Evolutionary conservation across 192 early-diverging fungal species (phyloP).

Genomic region (Oehlia diaphana): DNA sequence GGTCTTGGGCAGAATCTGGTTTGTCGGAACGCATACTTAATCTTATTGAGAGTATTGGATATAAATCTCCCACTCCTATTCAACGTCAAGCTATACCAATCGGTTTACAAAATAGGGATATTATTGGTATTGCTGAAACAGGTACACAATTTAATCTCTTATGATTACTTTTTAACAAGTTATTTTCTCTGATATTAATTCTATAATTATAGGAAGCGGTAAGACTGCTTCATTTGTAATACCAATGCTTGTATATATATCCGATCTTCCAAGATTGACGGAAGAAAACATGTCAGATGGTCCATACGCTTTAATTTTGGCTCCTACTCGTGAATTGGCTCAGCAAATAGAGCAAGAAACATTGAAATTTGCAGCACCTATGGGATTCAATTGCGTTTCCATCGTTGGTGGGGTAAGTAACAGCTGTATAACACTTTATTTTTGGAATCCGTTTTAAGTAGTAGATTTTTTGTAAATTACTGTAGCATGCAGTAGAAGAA

Average conservation of each 20-base stretch:
- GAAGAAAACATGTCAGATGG: conserved; percentile 81
- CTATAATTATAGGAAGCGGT: conserved; percentile 65
- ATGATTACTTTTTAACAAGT: not conserved
- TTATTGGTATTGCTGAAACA: conserved; percentile 88
- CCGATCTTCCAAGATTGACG: conserved; percentile 71
- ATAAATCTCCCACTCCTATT: conserved; percentile 94
- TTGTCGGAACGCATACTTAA: conserved; percentile 70
- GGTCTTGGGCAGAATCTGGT: conserved; percentile 83
- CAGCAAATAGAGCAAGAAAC: conserved; percentile 96
- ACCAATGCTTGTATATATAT: conserved; percentile 91
- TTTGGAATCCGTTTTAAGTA: not conserved
- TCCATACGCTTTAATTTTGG: conserved; percentile 92
- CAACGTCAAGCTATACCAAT: conserved; percentile 97
- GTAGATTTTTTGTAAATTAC: conserved; percentile 26
- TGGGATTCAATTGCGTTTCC: conserved; percentile 84
- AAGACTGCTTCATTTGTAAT: conserved; percentile 97
- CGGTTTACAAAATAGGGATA: conserved; percentile 85
- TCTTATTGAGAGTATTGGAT: conserved; percentile 83
- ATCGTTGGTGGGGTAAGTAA: conserved; percentile 71
- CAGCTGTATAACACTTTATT: not conserved
- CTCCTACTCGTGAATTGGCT: conserved; percentile 96
- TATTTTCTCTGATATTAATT: not conserved
- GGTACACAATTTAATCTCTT: conserved; percentile 39
- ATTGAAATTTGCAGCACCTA: conserved; percentile 82
- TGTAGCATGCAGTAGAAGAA: conserved; percentile 80